Evolutionary conservation across 495 filamentous ascomycete species (phyloP).

Genomic region (Neurospora sp.): DNA sequence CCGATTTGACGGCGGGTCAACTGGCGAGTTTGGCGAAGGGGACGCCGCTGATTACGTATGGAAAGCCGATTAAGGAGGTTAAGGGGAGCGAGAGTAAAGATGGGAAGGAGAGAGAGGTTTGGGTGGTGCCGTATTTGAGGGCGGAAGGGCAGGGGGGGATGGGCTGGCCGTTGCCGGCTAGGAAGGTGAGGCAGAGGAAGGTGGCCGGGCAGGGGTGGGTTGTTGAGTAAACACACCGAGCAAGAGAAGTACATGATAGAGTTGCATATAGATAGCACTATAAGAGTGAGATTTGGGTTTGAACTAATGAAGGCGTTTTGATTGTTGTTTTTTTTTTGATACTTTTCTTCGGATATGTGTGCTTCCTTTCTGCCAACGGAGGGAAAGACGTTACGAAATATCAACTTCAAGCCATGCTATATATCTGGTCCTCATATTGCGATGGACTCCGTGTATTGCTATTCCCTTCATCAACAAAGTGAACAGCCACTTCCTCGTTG

Average conservation of each 20-base stretch:
- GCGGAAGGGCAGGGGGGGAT: constrained; percentile 49
- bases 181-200: constrained; percentile 73
- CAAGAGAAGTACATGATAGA: too few species aligned
- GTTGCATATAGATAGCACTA: neutral
- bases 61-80: constrained; percentile 78
- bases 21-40: constrained; percentile 74
- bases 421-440: neutral
- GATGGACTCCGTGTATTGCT: neutral
- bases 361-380: neutral
- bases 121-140: constrained; percentile 69
- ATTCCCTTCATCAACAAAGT: neutral
- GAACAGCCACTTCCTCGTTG: too few species aligned
- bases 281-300: neutral
- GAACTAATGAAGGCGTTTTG: neutral
- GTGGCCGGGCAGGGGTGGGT: constrained; percentile 67
- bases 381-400: too few species aligned
- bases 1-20: constrained; percentile 61
- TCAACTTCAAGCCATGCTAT: neutral
- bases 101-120: constrained; percentile 58
- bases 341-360: neutral
- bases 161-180: constrained; percentile 77
- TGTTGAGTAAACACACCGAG: constrained; percentile 22
- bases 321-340: neutral
- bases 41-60: constrained; percentile 74
- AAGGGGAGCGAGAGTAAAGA: constrained; percentile 35